Conservation (phyloP, 305 asterid genomes). For the Fraxinus velutina region DNA sequence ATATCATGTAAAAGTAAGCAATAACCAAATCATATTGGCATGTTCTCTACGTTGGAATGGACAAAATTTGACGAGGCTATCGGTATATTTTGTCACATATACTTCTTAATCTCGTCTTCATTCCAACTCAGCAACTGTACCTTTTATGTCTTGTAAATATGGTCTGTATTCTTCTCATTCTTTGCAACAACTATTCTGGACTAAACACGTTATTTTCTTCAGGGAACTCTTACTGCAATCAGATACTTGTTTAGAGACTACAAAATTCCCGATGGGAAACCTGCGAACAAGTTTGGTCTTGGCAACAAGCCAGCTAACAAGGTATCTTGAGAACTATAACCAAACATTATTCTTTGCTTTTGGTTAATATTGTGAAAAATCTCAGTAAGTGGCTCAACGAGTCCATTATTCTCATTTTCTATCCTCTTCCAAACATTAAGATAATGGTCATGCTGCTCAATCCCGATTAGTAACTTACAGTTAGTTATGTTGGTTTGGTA, state of each 20-base stretch:
- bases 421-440: not conserved
- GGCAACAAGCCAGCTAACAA: slow-evolving; percentile 85
- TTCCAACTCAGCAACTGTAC: not conserved
- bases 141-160: not conserved
- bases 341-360: not conserved
- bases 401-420: not conserved
- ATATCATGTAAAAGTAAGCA: not conserved
- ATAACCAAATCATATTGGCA: not conserved
- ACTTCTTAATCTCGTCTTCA: not conserved
- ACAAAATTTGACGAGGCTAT: not conserved
- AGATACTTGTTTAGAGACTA: slow-evolving; percentile 97
- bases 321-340: slow-evolving; percentile 34
- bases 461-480: not conserved
- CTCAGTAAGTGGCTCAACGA: not conserved
- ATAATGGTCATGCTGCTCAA: slow-evolving; percentile 12
- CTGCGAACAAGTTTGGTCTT: slow-evolving; percentile 89
- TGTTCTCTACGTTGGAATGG: not conserved
- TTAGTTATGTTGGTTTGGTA: not conserved
- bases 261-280: slow-evolving; percentile 97
- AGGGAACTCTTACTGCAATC: slow-evolving; percentile 93
- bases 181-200: not conserved
- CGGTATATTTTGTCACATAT: not conserved
- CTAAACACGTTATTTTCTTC: slow-evolving; percentile 5
- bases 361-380: not conserved
- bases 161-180: not conserved